These are phyloP conservation scores for Xylaria sp. DNA, from an alignment of 2,329 filamentous ascomycete species.

Conservation along the genomic window DNA sequence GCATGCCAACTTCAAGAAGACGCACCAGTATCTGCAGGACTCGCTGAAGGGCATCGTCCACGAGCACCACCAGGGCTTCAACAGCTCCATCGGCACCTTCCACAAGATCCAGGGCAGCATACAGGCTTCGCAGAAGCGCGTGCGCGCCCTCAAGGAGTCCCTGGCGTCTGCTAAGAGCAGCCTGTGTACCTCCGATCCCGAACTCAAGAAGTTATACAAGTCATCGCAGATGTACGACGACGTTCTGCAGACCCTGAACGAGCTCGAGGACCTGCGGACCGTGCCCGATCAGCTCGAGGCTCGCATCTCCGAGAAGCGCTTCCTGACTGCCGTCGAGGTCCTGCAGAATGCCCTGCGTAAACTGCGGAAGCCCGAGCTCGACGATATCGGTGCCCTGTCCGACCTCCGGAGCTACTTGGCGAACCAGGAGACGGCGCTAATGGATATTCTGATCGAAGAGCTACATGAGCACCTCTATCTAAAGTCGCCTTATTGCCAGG, in stretches of 20 bases:
- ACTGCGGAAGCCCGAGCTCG: conserved; percentile 87
- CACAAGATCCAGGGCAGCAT: conserved; percentile 98
- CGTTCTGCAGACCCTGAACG: conserved; percentile 82
- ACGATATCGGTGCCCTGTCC: conserved; percentile 87
- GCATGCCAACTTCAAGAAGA: conserved; percentile 84
- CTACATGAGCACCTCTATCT: conserved; percentile 96
- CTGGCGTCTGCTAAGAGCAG: conserved; percentile 82
- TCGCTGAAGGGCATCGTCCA: conserved; percentile 96
- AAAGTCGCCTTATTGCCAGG: conserved; percentile 96
- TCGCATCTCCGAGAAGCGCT: conserved; percentile 94
- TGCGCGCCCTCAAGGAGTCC: conserved; percentile 85
- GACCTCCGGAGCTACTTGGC: conserved; percentile 89
- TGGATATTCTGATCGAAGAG: conserved; percentile 97
- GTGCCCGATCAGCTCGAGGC: conserved; percentile 94
- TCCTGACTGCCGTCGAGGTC: conserved; percentile 90
- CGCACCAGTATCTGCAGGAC: conserved; percentile 88
- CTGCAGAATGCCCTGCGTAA: conserved; percentile 87
- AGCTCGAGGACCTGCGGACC: conserved; percentile 87
- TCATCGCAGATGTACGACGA: conserved; percentile 92
- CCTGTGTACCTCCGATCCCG: conserved; percentile 86
- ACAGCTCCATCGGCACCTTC: conserved; percentile 97
- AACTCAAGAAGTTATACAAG: conserved; percentile 88
- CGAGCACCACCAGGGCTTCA: conserved; percentile 99
- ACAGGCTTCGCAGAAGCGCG: conserved; percentile 84
- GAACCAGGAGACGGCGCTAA: conserved; percentile 91